Evolutionary conservation across 495 filamentous ascomycete genomes (phyloP).

Genomic region (Parathielavia appendiculata): DNA sequence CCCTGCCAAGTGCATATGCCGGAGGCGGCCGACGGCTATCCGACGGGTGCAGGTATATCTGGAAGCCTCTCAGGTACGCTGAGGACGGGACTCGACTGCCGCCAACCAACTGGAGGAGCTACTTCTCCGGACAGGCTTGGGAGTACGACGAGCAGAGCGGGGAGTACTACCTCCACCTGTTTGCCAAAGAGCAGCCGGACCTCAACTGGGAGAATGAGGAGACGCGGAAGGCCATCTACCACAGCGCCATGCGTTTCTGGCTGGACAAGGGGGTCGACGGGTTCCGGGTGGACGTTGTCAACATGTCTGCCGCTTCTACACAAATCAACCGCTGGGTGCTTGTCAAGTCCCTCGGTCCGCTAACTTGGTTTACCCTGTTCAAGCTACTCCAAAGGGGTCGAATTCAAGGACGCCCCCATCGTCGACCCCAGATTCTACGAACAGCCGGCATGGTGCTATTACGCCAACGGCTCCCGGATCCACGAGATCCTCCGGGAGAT

Average conservation of each 20-base stretch:
- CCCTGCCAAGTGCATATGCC: not conserved
- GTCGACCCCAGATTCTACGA: conserved; percentile 36
- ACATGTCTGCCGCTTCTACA: conserved; percentile 36
- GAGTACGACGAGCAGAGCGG: conserved; percentile 57
- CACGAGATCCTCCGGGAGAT: conserved; percentile 63
- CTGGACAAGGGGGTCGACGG: conserved; percentile 62
- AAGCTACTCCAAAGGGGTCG: conserved; percentile 57
- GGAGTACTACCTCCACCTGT: conserved; percentile 69
- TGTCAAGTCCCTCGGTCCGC: not conserved
- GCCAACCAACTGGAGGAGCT: conserved; percentile 66
- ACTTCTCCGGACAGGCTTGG: conserved; percentile 57
- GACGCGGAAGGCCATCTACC: conserved; percentile 58
- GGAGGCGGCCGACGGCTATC: not conserved
- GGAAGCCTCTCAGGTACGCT: conserved; percentile 57
- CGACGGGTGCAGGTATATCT: conserved; percentile 52
- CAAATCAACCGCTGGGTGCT: not conserved
- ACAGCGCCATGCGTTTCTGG: conserved; percentile 65
- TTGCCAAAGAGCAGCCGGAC: conserved; percentile 61
- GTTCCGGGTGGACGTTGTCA: conserved; percentile 66
- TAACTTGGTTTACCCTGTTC: not conserved
- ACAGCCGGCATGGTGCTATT: conserved; percentile 49
- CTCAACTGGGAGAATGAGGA: conserved; percentile 68
- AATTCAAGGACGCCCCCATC: conserved; percentile 57
- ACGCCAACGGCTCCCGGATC: conserved; percentile 59
- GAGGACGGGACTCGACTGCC: conserved; percentile 56